A percentile compares a stretch with the other conserved stretches of the same genome.
These are phyloP conservation scores for Ganoderma sinense DNA, from an alignment of 1,284 basidiomycete species.

Conservation along the genomic window DNA sequence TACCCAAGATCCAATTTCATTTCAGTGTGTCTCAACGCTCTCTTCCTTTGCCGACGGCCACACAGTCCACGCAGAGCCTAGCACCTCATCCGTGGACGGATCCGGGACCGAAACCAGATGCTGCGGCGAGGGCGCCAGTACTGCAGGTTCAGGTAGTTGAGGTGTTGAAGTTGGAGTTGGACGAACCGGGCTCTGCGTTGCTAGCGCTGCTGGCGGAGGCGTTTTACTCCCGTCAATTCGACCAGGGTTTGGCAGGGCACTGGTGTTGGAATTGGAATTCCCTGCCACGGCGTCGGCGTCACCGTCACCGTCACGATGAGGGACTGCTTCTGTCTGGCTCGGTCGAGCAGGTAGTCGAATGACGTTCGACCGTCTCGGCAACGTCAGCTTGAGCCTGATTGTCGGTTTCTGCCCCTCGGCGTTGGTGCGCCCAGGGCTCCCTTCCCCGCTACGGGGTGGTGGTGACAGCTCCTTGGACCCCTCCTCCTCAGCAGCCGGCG, in stretches of 20 bases:
- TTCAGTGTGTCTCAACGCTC: neutral
- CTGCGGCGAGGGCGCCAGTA: neutral
- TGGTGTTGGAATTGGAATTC: neutral
- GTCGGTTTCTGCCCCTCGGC: neutral
- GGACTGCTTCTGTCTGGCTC: neutral
- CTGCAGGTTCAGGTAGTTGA: neutral
- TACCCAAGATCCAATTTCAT: neutral
- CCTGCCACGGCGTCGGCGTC: neutral
- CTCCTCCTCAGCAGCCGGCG: neutral
- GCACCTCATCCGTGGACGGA: neutral
- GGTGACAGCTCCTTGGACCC: neutral
- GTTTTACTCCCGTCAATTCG: neutral
- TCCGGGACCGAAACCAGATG: neutral
- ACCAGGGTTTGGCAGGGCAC: neutral
- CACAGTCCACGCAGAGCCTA: neutral
- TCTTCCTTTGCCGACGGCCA: slow-evolving; percentile 5
- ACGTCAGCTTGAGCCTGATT: slow-evolving; percentile 1
- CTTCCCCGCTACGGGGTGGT: neutral
- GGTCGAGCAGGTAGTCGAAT: neutral
- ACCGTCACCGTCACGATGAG: neutral
- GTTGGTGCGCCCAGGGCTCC: neutral
- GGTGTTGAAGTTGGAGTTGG: neutral
- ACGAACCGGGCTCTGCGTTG: neutral
- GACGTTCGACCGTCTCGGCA: slow-evolving; percentile 11
- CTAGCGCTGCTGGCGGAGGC: neutral